These are phyloP conservation scores for Trametes polyzona DNA, from an alignment of 1,284 basidiomycete genomes.

Conservation along the genomic window DNA sequence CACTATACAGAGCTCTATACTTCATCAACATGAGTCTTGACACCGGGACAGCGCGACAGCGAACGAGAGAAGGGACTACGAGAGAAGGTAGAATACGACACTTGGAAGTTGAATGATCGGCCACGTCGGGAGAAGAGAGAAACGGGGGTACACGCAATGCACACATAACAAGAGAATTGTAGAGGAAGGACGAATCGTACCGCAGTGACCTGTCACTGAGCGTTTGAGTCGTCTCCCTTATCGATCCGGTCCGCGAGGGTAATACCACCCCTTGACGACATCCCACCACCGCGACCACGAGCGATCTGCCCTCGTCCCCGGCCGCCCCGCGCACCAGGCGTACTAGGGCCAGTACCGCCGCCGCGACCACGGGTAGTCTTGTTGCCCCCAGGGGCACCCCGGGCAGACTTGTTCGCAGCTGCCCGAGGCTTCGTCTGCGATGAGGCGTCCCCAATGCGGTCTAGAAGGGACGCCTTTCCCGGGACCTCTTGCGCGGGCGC, in stretches of 20 bases:
- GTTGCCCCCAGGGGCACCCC: too few relatives aligned
- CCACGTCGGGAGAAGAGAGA: too few relatives aligned
- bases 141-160: too few relatives aligned
- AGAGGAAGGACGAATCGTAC: too few relatives aligned
- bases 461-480: constrained; percentile 10
- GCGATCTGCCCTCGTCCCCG: not conserved
- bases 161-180: too few relatives aligned
- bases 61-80: not conserved
- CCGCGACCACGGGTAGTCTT: not conserved
- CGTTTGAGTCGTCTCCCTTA: too few relatives aligned
- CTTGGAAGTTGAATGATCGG: not conserved
- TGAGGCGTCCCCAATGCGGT: not conserved
- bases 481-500: not conserved
- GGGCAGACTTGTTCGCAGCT: too few relatives aligned
- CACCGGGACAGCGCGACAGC: not conserved
- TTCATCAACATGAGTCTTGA: not conserved
- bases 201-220: too few relatives aligned
- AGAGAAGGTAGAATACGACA: not conserved
- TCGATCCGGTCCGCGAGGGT: not conserved
- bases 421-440: too few relatives aligned
- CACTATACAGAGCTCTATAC: constrained; percentile 1
- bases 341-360: too few relatives aligned
- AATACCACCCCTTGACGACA: too few relatives aligned
- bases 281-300: not conserved
- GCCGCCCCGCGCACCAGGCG: too few relatives aligned